A percentile compares a stretch with the other conserved stretches of the same genome.
Evolutionary conservation across 1,284 basidiomycete genomes (phyloP).

Genomic region (Athelia psychrophila): DNA sequence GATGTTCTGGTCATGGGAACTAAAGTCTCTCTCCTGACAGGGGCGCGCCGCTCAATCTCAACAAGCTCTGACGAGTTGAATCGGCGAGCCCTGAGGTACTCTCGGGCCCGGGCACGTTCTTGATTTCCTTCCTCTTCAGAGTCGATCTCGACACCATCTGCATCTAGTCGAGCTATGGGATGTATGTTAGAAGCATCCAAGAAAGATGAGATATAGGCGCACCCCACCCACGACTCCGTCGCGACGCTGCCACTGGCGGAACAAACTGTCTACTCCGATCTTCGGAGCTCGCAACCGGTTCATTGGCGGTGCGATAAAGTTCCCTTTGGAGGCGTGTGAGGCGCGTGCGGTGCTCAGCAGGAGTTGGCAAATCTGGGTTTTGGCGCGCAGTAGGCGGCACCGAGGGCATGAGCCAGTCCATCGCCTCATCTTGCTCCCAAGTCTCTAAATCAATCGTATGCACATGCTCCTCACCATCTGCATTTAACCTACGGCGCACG

Average conservation of each 20-base stretch:
- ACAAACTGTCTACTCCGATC: slow-evolving; percentile 14
- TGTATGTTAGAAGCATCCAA: slow-evolving; percentile 5
- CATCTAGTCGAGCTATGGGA: slow-evolving; percentile 47
- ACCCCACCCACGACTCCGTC: slow-evolving; percentile 53
- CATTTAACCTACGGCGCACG: slow-evolving; percentile 35
- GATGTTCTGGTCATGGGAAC: slow-evolving; percentile 12
- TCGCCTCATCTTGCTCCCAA: slow-evolving; percentile 27
- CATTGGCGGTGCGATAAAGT: slow-evolving; percentile 5
- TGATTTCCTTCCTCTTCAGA: slow-evolving; percentile 47
- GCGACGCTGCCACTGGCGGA: slow-evolving; percentile 19
- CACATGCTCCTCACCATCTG: slow-evolving; percentile 39
- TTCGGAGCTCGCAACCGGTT: slow-evolving; percentile 17
- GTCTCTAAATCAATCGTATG: slow-evolving; percentile 36
- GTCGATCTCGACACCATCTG: slow-evolving; percentile 55
- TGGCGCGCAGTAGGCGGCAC: neutral
- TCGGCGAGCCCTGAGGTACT: slow-evolving; percentile 15
- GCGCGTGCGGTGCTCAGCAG: neutral
- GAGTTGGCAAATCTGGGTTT: neutral
- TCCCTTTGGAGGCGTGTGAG: neutral
- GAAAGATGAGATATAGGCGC: slow-evolving; percentile 17
- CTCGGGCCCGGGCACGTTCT: slow-evolving; percentile 26
- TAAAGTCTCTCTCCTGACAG: slow-evolving; percentile 11
- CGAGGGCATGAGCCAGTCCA: slow-evolving; percentile 25
- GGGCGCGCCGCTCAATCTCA: slow-evolving; percentile 23
- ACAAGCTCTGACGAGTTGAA: slow-evolving; percentile 20